Evolutionary conservation across 495 filamentous ascomycete genomes (phyloP).

Genomic region (Xylaria sp.): DNA sequence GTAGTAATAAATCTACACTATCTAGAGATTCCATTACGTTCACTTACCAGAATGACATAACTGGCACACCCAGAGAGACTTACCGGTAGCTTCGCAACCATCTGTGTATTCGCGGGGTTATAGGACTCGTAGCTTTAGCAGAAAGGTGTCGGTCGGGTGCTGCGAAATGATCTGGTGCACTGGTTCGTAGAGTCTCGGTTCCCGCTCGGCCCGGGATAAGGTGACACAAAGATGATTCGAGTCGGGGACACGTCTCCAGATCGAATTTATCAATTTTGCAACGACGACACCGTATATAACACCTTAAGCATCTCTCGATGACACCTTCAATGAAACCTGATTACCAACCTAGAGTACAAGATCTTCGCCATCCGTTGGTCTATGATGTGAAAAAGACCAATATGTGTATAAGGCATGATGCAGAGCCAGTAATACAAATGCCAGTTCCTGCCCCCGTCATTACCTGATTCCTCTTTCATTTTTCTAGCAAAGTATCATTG

Average conservation of each 20-base stretch:
- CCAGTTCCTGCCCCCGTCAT: slow-evolving; percentile 45
- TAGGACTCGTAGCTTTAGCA: not conserved
- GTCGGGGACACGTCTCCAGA: not conserved
- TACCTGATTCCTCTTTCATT: slow-evolving; percentile 49
- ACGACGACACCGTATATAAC: slow-evolving; percentile 2
- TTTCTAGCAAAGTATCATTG: slow-evolving; percentile 26
- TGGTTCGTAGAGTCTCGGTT: not conserved
- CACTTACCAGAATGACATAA: not conserved
- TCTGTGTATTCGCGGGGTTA: not conserved
- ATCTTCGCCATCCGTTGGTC: slow-evolving; percentile 48
- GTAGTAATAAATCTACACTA: not conserved
- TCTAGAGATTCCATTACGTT: not conserved
- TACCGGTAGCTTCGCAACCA: not conserved
- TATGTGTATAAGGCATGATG: slow-evolving; percentile 45
- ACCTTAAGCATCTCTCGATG: not conserved
- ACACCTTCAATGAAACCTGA: slow-evolving; percentile 33
- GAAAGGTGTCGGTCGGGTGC: not conserved
- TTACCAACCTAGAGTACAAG: slow-evolving; percentile 55
- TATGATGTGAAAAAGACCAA: slow-evolving; percentile 48
- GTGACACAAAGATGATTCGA: not conserved
- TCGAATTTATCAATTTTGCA: not conserved
- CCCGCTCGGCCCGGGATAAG: not conserved
- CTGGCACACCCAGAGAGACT: not conserved
- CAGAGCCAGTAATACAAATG: slow-evolving; percentile 50
- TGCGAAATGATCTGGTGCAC: not conserved